These are phyloP conservation scores for Reutealis trisperma DNA, from an alignment of 345 rosid genomes.

Conservation along the genomic window DNA sequence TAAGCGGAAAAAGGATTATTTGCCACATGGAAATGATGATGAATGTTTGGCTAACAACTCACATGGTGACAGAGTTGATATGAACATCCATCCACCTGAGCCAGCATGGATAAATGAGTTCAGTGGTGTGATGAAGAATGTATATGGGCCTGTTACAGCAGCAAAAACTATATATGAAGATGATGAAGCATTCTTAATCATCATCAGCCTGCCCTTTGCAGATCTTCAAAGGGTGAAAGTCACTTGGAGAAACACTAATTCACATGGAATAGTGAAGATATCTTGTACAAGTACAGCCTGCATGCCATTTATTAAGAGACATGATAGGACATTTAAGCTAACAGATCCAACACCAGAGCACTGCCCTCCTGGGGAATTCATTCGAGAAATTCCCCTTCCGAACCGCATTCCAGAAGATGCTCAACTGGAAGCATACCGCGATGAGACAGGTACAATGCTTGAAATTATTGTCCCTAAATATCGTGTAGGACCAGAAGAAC, in stretches of 20 bases:
- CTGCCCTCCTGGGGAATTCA: conserved; percentile 89
- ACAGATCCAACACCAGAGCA: conserved; percentile 91
- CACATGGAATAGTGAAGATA: conserved; percentile 80
- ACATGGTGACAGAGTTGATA: conserved; percentile 49
- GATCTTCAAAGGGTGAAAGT: conserved; percentile 86
- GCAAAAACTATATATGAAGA: conserved; percentile 85
- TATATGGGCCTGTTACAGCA: conserved; percentile 80
- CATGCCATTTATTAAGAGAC: conserved; percentile 73
- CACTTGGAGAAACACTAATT: conserved; percentile 74
- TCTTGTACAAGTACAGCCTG: conserved; percentile 74
- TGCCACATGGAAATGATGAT: conserved; percentile 58
- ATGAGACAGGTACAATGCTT: conserved; percentile 69
- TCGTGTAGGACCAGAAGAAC: conserved; percentile 84
- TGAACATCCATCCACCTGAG: conserved; percentile 66
- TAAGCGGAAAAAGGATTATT: conserved; percentile 81
- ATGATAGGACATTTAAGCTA: conserved; percentile 83
- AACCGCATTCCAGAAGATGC: conserved; percentile 90
- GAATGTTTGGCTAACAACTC: conserved; percentile 57
- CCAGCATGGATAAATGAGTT: conserved; percentile 76
- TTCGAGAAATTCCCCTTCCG: conserved; percentile 71
- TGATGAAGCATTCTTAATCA: conserved; percentile 65
- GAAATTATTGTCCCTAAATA: conserved; percentile 82
- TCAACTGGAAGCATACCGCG: conserved; percentile 71
- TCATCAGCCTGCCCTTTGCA: conserved; percentile 73
- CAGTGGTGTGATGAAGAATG: conserved; percentile 80